These are phyloP conservation scores for Stephania japonica DNA, from an alignment of 164 flowering plant genomes.

Conservation along the genomic window DNA sequence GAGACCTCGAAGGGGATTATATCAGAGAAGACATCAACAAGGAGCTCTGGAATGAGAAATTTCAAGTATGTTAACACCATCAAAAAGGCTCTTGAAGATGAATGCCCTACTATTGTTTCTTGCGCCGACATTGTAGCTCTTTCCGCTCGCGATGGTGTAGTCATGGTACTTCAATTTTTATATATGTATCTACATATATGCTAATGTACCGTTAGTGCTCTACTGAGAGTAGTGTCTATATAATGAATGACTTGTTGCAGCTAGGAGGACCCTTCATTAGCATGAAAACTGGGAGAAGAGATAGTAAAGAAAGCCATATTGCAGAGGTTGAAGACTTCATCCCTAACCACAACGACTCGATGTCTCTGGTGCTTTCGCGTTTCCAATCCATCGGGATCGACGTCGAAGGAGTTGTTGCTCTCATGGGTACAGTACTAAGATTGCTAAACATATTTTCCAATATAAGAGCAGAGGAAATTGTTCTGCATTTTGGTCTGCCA, in stretches of 20 bases:
- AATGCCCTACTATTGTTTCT: constrained; percentile 74
- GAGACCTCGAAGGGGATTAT: constrained; percentile 27
- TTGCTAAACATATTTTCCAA: not conserved
- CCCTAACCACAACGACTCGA: constrained; percentile 67
- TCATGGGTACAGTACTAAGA: constrained; percentile 48
- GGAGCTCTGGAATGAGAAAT: constrained; percentile 85
- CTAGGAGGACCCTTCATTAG: constrained; percentile 63
- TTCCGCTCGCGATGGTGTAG: constrained; percentile 72
- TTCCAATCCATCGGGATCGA: constrained; percentile 71
- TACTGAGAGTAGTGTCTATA: no score
- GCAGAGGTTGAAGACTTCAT: constrained; percentile 36
- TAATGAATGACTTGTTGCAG: constrained; percentile 20
- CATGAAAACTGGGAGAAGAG: constrained; percentile 77
- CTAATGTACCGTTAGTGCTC: no score
- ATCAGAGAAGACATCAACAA: constrained; percentile 52
- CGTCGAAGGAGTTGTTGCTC: constrained; percentile 61
- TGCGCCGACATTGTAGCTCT: constrained; percentile 90
- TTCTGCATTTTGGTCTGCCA: not conserved
- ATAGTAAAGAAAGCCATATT: constrained; percentile 47
- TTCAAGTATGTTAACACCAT: constrained; percentile 65
- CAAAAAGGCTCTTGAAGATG: constrained; percentile 61
- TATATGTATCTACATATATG: no score
- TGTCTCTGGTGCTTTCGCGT: constrained; percentile 44
- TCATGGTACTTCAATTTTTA: constrained; percentile 31
- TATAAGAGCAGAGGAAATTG: not conserved